Conservation (phyloP, 768 basidiomycete genomes). For the Cystobasidium onofrii region DNA sequence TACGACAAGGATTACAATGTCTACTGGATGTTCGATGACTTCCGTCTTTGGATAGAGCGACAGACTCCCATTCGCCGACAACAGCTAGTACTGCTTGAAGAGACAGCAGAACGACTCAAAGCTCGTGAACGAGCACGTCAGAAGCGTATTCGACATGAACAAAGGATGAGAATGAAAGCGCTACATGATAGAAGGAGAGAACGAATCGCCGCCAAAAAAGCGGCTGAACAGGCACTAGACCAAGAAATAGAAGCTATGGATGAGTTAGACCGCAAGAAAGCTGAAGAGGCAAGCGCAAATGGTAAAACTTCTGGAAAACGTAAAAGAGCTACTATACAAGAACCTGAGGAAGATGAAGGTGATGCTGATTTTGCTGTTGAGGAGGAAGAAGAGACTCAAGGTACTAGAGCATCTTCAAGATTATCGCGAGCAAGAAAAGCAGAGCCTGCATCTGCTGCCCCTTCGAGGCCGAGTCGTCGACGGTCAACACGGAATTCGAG, state of each 20-base stretch:
- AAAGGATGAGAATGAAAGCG: slow-evolving; percentile 61
- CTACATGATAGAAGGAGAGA: slow-evolving; percentile 51
- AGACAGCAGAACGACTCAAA: slow-evolving; percentile 11
- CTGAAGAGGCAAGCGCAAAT: slow-evolving; percentile 32
- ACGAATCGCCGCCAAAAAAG: slow-evolving; percentile 43
- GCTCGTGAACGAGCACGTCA: slow-evolving; percentile 51
- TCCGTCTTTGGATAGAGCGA: slow-evolving; percentile 79
- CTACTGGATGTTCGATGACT: slow-evolving; percentile 78
- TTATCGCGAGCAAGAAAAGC: not conserved
- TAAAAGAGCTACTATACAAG: not conserved
- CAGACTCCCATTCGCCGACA: slow-evolving; percentile 35
- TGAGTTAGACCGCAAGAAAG: slow-evolving; percentile 2
- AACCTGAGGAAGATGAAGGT: not conserved
- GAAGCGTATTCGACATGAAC: slow-evolving; percentile 59
- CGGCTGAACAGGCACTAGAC: slow-evolving; percentile 1
- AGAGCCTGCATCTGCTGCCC: not conserved
- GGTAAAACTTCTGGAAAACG: slow-evolving; percentile 2
- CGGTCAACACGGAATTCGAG: slow-evolving; percentile 4
- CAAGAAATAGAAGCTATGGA: not conserved
- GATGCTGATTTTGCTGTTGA: slow-evolving; percentile 6
- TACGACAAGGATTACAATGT: slow-evolving; percentile 69
- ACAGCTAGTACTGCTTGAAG: slow-evolving; percentile 19
- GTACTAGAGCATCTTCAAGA: slow-evolving; percentile 1
- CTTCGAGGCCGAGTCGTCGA: not conserved
- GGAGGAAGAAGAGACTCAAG: not conserved